phyloP scores from a whole-genome alignment of 2,329 filamentous ascomycete genomes.

The Fusarium sp. region DNA sequence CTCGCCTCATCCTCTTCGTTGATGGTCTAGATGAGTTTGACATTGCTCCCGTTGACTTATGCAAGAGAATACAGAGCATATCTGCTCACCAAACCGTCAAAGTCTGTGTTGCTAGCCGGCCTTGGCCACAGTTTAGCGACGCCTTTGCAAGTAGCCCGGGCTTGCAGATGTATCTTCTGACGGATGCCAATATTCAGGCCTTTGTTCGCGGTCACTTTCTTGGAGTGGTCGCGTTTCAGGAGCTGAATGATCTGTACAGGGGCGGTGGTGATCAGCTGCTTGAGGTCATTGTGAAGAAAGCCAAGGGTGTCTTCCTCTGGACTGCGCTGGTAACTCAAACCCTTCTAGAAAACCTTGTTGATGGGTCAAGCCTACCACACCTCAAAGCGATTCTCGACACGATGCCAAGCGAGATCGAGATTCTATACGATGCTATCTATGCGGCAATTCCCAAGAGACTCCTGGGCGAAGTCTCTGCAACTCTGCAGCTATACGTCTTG shows the following conservation, averaged over 20 bases:
- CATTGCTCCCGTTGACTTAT: not conserved
- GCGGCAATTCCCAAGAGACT: not conserved
- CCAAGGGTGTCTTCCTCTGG: not conserved
- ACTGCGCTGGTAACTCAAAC: not conserved
- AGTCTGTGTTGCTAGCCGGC: constrained; percentile 11
- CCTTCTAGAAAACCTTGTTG: not conserved
- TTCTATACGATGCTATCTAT: constrained; percentile 10
- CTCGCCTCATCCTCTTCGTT: constrained; percentile 5
- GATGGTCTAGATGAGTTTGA: constrained; percentile 16
- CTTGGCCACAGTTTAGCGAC: constrained; percentile 14
- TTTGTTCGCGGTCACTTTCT: not conserved
- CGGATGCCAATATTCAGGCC: not conserved
- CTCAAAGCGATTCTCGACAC: not conserved
- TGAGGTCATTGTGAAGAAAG: not conserved
- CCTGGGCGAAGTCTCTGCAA: not conserved
- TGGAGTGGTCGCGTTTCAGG: not conserved
- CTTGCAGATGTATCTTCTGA: constrained; percentile 9
- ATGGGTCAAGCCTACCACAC: not conserved
- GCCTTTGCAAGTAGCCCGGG: constrained; percentile 6
- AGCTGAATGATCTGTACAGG: not conserved
- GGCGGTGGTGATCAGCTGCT: not conserved
- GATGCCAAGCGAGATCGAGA: constrained; percentile 8
- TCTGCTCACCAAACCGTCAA: not conserved
- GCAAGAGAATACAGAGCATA: not conserved
- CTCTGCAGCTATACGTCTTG: not conserved